Evolutionary conservation across 2,329 filamentous ascomycete genomes (phyloP), one percentile per base, ranked within the genome.

Genomic region (Botryotinia calthae): DNA sequence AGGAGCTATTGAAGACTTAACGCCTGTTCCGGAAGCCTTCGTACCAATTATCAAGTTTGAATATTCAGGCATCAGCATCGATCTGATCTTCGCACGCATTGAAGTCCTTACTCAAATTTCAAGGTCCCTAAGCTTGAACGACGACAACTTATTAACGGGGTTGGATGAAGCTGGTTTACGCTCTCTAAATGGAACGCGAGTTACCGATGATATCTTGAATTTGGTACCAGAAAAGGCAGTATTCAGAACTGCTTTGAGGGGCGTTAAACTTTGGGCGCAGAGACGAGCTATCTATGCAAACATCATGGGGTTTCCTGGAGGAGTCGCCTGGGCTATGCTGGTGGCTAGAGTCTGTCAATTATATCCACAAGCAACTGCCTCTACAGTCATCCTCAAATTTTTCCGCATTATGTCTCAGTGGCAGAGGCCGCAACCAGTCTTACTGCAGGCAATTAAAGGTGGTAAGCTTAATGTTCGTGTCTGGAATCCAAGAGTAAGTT

Each of bases 1-100:
- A 54, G 92, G 90, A n/a, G 87, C 94, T 73, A 93, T 98, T 78
- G 91, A 92, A 74, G 93, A 97, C 80, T 86, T 98, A 79, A 91
- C 93, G 2, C 89, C 92, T 0, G 96, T 99, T 54, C 91, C 91
- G 65, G 95, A 97, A 79, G 94, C 95, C 6, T 97, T 93, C 79
- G 95, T 98, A 12, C 96, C 96, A 65, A 97, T 99, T 81, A 98
- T 99, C 85, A 98, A 98, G 82, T 93, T 98, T 79, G 93, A 97
- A 81, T 93, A 97, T 77, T 90, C 88, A 69, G 93, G 91, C 67
- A 97, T 99, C 81, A 96, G 93, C 81, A 97, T 99, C 81, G 96
- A 99, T 86, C 84, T 99, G 77, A 97, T 98, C 81, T 94, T 95
- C 82, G 92, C 93, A 76, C 87, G 93, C 72, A 88, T 97, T 76